A percentile compares a stretch with the other conserved stretches of the same genome.
These are phyloP conservation scores for Aspergillus saccharolyticus DNA, from an alignment of 495 filamentous ascomycete species.

Conservation along the genomic window DNA sequence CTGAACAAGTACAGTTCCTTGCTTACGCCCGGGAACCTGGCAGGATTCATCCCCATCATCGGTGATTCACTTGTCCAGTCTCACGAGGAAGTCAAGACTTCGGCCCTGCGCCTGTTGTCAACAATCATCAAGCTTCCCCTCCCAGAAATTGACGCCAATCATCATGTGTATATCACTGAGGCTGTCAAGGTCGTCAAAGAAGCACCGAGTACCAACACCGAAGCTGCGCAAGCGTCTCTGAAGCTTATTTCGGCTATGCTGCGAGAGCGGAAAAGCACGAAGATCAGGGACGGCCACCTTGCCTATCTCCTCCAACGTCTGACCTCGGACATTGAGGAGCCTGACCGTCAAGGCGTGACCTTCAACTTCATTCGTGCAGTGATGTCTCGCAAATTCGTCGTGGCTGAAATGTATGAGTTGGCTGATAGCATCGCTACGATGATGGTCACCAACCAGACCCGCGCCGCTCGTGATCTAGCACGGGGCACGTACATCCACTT, in stretches of 20 bases:
- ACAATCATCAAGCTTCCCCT: conserved; percentile 82
- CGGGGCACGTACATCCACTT: conserved; percentile 91
- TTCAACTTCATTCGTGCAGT: conserved; percentile 91
- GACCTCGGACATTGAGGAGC: conserved; percentile 86
- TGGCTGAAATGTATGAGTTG: conserved; percentile 83
- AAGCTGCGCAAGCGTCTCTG: conserved; percentile 77
- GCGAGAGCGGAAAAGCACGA: conserved; percentile 67
- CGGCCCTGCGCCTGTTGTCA: conserved; percentile 75
- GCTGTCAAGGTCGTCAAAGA: conserved; percentile 74
- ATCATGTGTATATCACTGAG: conserved; percentile 73
- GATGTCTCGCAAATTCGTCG: conserved; percentile 76
- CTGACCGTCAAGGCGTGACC: conserved; percentile 79
- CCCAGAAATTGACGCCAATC: conserved; percentile 60
- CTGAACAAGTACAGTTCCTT: conserved; percentile 76
- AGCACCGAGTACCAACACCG: conserved; percentile 69
- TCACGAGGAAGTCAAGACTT: conserved; percentile 86
- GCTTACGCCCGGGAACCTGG: conserved; percentile 69
- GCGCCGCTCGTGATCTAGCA: conserved; percentile 76
- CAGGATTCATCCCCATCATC: conserved; percentile 80
- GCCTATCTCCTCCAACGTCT: conserved; percentile 79
- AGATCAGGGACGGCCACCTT: conserved; percentile 73
- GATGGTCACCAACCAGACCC: conserved; percentile 94
- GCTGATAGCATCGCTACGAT: conserved; percentile 83
- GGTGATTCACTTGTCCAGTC: conserved; percentile 76
- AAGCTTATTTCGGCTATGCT: conserved; percentile 84